phyloP scores from a whole-genome alignment of 2,329 filamentous ascomycete genomes.

The Penicillium sp. region DNA sequence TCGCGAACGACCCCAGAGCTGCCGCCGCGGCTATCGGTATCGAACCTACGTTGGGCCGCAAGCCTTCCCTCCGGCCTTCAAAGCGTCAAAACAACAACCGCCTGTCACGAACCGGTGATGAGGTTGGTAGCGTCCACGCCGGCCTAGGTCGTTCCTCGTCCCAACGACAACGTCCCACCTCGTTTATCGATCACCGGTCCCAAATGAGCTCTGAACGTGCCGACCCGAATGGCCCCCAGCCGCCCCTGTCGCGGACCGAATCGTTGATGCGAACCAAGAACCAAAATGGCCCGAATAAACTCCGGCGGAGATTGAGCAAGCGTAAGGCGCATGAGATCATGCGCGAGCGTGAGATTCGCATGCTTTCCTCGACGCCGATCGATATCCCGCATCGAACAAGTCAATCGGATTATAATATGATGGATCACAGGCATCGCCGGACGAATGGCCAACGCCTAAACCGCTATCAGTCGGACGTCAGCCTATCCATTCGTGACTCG shows the following conservation, averaged over 20 bases:
- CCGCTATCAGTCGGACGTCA: conserved; percentile 69
- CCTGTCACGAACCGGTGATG: conserved; percentile 25
- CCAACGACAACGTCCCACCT: conserved; percentile 16
- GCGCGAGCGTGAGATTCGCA: conserved; percentile 83
- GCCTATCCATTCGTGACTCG: conserved; percentile 71
- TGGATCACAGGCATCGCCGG: conserved; percentile 60
- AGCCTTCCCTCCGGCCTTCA: conserved; percentile 35
- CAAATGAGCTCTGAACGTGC: conserved; percentile 22
- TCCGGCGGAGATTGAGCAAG: conserved; percentile 74
- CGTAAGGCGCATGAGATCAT: conserved; percentile 72
- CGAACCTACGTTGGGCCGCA: conserved; percentile 29
- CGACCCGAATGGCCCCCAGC: conserved; percentile 26
- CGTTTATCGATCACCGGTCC: conserved; percentile 22
- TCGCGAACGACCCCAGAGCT: conserved; percentile 26
- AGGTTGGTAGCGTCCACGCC: conserved; percentile 17
- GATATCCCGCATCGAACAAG: conserved; percentile 61
- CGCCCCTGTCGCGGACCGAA: conserved; percentile 46
- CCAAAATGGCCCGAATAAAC: conserved; percentile 56
- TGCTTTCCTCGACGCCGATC: conserved; percentile 71
- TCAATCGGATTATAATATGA: conserved; percentile 36
- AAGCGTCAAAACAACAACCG: conserved; percentile 37
- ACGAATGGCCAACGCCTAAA: conserved; percentile 59
- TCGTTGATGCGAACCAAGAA: conserved; percentile 60
- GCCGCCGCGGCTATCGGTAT: conserved; percentile 14
- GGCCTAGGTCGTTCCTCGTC: conserved; percentile 13